Conservation (phyloP, 2,329 filamentous ascomycete genomes). For the Nemania serpens region DNA sequence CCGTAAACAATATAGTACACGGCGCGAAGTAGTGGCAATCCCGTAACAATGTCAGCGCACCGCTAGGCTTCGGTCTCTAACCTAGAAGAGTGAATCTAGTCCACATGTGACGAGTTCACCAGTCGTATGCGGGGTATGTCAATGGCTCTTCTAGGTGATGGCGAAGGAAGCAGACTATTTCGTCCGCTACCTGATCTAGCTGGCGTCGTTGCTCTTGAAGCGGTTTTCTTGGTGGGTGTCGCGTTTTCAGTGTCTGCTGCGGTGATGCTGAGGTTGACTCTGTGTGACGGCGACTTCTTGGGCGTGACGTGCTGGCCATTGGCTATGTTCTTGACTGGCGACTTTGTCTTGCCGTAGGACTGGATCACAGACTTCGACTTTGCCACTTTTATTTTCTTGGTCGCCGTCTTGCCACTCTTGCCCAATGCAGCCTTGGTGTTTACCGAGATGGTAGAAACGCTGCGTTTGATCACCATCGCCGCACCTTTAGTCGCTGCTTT, state of each 20-base stretch:
- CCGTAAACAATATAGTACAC: slow-evolving; percentile 7
- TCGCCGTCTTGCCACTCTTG: slow-evolving; percentile 31
- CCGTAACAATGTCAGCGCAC: not conserved
- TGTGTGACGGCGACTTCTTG: slow-evolving; percentile 30
- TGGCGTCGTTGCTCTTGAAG: slow-evolving; percentile 20
- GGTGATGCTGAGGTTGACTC: slow-evolving; percentile 34
- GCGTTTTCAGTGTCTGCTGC: slow-evolving; percentile 29
- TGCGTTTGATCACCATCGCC: slow-evolving; percentile 46
- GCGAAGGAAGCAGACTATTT: slow-evolving; percentile 23
- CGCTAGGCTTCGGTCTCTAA: not conserved
- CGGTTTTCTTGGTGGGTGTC: slow-evolving; percentile 11
- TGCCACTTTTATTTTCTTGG: slow-evolving; percentile 33
- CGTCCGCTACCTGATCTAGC: slow-evolving; percentile 12
- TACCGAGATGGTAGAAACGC: slow-evolving; percentile 46
- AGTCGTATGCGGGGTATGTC: slow-evolving; percentile 41
- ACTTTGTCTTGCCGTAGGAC: slow-evolving; percentile 39
- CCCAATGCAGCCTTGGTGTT: slow-evolving; percentile 41
- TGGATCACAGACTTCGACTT: slow-evolving; percentile 40
- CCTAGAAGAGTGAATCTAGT: slow-evolving; percentile 18
- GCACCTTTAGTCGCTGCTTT: slow-evolving; percentile 45
- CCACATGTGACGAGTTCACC: slow-evolving; percentile 43
- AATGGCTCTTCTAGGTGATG: slow-evolving; percentile 31
- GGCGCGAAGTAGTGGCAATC: not conserved
- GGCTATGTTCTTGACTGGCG: slow-evolving; percentile 17
- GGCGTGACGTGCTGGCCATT: slow-evolving; percentile 14